A percentile compares a stretch with the other conserved stretches of the same genome.
Conservation (phyloP, 345 rosid genomes). For the Citrus hindsii region DNA sequence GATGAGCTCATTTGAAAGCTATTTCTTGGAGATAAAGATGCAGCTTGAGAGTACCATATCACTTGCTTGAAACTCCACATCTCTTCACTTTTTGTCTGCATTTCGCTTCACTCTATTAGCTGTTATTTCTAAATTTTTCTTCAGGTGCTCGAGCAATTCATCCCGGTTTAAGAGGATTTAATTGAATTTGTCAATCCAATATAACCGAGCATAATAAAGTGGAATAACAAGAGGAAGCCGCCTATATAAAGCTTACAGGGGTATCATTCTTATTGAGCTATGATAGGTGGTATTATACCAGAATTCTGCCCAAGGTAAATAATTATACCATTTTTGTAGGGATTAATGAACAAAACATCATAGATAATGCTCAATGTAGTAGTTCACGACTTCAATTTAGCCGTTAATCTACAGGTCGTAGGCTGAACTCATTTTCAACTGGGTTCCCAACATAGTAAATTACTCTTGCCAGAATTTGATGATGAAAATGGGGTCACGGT, state of each 20-base stretch:
- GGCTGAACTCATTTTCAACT: not conserved
- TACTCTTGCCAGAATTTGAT: no score
- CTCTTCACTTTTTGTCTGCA: not conserved
- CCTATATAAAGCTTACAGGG: no score
- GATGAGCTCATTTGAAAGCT: not conserved
- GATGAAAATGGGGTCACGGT: no score
- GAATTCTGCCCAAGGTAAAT: not conserved
- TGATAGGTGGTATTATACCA: not conserved
- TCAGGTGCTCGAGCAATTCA: not conserved
- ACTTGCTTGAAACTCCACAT: not conserved
- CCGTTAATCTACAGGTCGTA: no score
- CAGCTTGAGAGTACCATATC: not conserved
- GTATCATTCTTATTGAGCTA: no score
- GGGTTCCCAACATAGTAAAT: not conserved
- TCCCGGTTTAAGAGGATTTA: not conserved
- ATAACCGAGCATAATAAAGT: not conserved
- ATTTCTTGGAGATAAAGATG: not conserved
- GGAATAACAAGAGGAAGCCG: not conserved
- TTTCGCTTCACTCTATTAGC: not conserved
- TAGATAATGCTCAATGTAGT: not conserved
- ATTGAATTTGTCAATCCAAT: not conserved
- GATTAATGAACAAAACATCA: not conserved
- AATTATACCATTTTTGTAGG: not conserved
- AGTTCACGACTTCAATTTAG: not conserved
- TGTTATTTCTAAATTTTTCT: not conserved